Evolutionary conservation across 768 basidiomycete genomes (phyloP).

Genomic region (Guyanaporus albipodus): DNA sequence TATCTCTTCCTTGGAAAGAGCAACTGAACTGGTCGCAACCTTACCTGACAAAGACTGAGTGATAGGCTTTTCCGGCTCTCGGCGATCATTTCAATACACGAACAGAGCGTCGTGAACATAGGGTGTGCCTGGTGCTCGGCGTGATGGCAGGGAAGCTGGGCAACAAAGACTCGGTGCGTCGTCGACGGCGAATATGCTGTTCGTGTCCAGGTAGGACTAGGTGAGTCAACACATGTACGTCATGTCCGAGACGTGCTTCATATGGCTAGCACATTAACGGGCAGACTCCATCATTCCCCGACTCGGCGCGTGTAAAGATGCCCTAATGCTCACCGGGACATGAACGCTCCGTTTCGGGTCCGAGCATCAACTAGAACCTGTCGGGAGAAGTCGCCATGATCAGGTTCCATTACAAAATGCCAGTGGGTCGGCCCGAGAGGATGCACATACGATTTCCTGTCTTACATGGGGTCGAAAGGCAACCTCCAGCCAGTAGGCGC

Average conservation of each 20-base stretch:
- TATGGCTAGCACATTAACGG: constrained; percentile 12
- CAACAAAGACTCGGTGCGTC: constrained; percentile 53
- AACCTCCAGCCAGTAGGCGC: too few relatives aligned
- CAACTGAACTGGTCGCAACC: too few relatives aligned
- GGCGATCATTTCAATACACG: background rate
- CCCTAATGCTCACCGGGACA: constrained; percentile 5
- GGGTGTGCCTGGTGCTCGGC: constrained; percentile 56
- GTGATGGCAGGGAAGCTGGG: constrained; percentile 54
- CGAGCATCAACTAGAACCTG: background rate
- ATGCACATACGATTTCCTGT: background rate
- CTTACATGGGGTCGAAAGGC: too few relatives aligned
- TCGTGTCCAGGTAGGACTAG: background rate
- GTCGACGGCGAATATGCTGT: constrained; percentile 49
- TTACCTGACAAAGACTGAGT: background rate
- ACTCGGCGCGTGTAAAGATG: constrained; percentile 13
- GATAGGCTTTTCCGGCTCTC: constrained; percentile 70
- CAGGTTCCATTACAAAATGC: background rate
- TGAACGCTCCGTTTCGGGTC: background rate
- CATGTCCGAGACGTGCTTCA: constrained; percentile 14
- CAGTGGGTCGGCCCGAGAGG: too few relatives aligned
- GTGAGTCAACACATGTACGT: background rate
- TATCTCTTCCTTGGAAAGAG: constrained; percentile 43
- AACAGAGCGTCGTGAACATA: background rate
- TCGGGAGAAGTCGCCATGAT: background rate
- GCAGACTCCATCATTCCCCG: background rate